phyloP scores from a whole-genome alignment of 257 asterid species.

The Petunia axillaris region DNA sequence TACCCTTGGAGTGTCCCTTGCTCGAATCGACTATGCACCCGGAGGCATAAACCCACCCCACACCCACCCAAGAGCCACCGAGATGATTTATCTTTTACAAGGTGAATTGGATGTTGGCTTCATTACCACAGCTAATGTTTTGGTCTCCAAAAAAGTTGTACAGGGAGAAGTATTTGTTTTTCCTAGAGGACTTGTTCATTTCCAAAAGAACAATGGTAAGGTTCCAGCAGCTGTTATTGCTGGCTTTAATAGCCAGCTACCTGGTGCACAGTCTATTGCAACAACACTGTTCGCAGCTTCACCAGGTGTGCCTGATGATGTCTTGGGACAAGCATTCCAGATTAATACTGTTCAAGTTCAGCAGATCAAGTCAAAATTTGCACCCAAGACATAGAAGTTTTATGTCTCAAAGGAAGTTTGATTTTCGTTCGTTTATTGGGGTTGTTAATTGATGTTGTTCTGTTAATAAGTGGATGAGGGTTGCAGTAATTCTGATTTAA shows the following conservation, averaged over 20 bases:
- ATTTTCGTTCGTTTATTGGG: neutral
- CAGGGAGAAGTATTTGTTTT: constrained; percentile 66
- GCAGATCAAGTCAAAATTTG: constrained; percentile 66
- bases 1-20: constrained; percentile 80
- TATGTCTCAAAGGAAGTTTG: neutral
- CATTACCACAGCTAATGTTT: constrained; percentile 76
- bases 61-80: constrained; percentile 93
- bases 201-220: constrained; percentile 70
- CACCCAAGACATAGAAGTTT: constrained; percentile 47
- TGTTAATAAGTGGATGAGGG: neutral
- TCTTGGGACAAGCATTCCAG: constrained; percentile 60
- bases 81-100: constrained; percentile 62
- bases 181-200: constrained; percentile 81
- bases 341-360: constrained; percentile 55
- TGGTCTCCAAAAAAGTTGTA: constrained; percentile 54
- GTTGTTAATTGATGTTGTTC: neutral
- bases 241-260: constrained; percentile 78
- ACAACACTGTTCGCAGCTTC: constrained; percentile 59
- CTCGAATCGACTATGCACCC: constrained; percentile 82
- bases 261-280: constrained; percentile 73
- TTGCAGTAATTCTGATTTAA: neutral
- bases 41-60: constrained; percentile 87
- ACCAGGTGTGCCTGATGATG: constrained; percentile 71
- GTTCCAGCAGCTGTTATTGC: constrained; percentile 66
- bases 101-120: constrained; percentile 83